Percentiles rank a stretch among this genome's conserved stretches.
Conservation (phyloP, 192 early-diverging fungal genomes). For the Coemansia sp. region DNA sequence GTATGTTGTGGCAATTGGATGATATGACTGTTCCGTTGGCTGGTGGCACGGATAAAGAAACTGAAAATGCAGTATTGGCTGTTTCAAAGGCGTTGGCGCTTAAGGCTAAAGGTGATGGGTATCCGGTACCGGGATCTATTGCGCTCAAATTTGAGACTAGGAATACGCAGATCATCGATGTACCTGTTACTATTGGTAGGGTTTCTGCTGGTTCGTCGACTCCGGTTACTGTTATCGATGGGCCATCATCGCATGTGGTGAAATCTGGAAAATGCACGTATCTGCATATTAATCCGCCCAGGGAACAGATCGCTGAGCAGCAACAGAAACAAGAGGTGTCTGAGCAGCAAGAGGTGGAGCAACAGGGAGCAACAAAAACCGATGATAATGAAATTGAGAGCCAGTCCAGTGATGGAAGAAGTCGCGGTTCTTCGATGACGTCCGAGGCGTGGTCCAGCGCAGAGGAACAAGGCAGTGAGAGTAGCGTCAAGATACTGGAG, state of each 20-base stretch:
- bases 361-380: too few relatives aligned
- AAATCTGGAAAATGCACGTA: constrained; percentile 46
- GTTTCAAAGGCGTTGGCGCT: constrained; percentile 18
- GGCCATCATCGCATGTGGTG: constrained; percentile 11
- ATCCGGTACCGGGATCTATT: constrained; percentile 10
- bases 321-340: too few relatives aligned
- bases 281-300: background rate
- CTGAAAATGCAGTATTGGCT: constrained; percentile 1
- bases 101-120: constrained; percentile 23
- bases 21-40: constrained; percentile 17
- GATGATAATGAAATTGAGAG: too few relatives aligned
- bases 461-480: constrained; percentile 1
- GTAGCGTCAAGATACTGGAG: background rate
- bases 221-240: constrained; percentile 15
- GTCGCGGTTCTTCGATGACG: background rate
- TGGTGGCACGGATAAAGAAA: background rate
- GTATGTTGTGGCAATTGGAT: constrained; percentile 43
- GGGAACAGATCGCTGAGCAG: background rate
- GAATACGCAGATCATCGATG: constrained; percentile 14
- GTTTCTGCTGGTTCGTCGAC: constrained; percentile 19
- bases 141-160: constrained; percentile 37
- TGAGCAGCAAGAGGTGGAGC: constrained; percentile 4
- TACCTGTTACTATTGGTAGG: constrained; percentile 18
- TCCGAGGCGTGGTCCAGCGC: constrained; percentile 20
- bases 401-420: background rate